Base-by-base conservation (phyloP, 495 filamentous ascomycete species). In the Penicillium cinerascens region DNA sequence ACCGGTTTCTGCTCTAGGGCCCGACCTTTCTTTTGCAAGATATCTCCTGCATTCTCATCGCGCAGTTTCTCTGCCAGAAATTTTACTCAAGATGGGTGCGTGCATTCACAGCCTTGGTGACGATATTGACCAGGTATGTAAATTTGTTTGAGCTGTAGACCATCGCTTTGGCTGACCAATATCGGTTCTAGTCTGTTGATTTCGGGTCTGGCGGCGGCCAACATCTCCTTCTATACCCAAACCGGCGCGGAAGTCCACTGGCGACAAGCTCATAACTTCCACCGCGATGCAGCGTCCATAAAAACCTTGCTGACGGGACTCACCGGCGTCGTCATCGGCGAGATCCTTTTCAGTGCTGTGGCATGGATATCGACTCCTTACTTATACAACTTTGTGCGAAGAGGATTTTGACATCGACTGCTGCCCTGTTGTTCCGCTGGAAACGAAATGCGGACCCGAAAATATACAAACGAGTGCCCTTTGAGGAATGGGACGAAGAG, bases 21-120 rank as follows among this genome's bases (percentile, higher is more conserved):
- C 51, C 66, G 23, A 72, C 71, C 10, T 72, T 74, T 29, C 66
- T 72, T 44, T 47, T 66, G 16, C 69, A 74, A 50, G 71, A 74
- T 70, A 55, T 70, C 42, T 47, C 58, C 6, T 59, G 65, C 21
- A 56, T 69, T 10, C 42, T 71, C 5, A 35, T 71, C 25, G 44
- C 60, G 11, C 65, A 65, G 6, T 39, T 47, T 15, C 40, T 66
- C 39, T 66, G 64, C 22, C 61, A 60, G 21, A 56, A 61, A 11
- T 56, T 65, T 17, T 58, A 58, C 0, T 56, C 57, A 47, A 60
- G 63, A 26, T 58, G 54, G 59, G 15, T 65, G 22, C 58, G 64
- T 29, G 60, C 53, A 7, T 7, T 61, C 4, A 42, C 48, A 0
- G 61, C 65, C 18, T 33, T 59, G 15, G 29, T 65, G 15, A 52